These are phyloP conservation scores for Lachancea fermentati DNA, from an alignment of 805 yeast species.

Conservation along the genomic window DNA sequence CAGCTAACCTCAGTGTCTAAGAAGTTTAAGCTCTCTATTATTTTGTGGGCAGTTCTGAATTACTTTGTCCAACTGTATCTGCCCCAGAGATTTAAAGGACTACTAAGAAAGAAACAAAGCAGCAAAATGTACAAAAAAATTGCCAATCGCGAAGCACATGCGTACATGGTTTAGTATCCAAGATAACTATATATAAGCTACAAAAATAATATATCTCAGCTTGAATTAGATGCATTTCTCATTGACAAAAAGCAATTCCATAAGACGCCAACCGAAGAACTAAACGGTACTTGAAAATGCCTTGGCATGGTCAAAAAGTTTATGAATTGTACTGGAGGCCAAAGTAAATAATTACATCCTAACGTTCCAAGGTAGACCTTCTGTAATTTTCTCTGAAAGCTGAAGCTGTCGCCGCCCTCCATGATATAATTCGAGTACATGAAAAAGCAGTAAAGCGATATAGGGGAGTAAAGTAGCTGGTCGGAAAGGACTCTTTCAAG, in stretches of 20 bases:
- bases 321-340: slow-evolving; percentile 78
- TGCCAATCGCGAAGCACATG: slow-evolving; percentile 12
- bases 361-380: slow-evolving; percentile 63
- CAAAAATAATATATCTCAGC: slow-evolving; percentile 4
- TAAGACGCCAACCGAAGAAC: slow-evolving; percentile 76
- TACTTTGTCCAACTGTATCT: slow-evolving; percentile 34
- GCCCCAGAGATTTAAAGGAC: slow-evolving; percentile 31
- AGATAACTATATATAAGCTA: neutral
- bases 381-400: slow-evolving; percentile 57
- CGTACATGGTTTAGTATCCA: slow-evolving; percentile 3
- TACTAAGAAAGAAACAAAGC: slow-evolving; percentile 34
- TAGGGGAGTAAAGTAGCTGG: slow-evolving; percentile 84
- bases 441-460: slow-evolving; percentile 74
- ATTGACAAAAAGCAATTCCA: slow-evolving; percentile 93
- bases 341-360: slow-evolving; percentile 62
- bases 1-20: slow-evolving; percentile 61
- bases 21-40: slow-evolving; percentile 47
- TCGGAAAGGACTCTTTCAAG: slow-evolving; percentile 84
- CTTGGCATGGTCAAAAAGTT: slow-evolving; percentile 68
- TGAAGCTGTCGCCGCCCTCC: slow-evolving; percentile 65
- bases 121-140: slow-evolving; percentile 36
- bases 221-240: slow-evolving; percentile 50
- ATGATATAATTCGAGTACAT: slow-evolving; percentile 76
- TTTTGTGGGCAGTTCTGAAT: slow-evolving; percentile 44
- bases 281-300: slow-evolving; percentile 82